Conservation (phyloP, 208 protist genomes). For the Leishmania lainsoni region DNA sequence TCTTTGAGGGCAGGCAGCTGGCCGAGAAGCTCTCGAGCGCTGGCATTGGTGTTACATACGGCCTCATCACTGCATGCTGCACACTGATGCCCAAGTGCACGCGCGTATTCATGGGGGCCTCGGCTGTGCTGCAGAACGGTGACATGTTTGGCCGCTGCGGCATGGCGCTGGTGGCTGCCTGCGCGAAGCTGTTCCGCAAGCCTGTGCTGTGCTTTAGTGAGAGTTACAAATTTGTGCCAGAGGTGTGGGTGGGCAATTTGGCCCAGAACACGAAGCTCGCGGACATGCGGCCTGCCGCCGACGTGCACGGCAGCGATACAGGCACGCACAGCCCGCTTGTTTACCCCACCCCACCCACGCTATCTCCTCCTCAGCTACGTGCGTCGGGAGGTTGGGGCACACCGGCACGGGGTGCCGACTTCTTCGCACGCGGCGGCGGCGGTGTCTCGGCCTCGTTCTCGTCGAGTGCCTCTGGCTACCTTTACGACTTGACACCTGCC, state of each 20-base stretch:
- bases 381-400: conserved; percentile 23
- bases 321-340: conserved; percentile 27
- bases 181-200: conserved; percentile 93
- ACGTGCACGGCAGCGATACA: conserved; percentile 16
- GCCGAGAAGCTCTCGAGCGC: conserved; percentile 68
- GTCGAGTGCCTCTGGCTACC: conserved; percentile 53
- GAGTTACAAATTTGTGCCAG: conserved; percentile 98
- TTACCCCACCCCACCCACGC: conserved; percentile 21
- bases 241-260: conserved; percentile 95
- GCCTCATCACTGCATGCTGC: conserved; percentile 92
- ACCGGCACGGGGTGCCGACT: conserved; percentile 15
- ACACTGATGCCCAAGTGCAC: conserved; percentile 95
- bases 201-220: conserved; percentile 97
- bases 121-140: conserved; percentile 94
- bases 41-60: conserved; percentile 93
- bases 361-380: conserved; percentile 28
- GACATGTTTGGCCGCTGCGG: conserved; percentile 92
- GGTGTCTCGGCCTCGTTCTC: conserved; percentile 18
- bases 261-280: conserved; percentile 94
- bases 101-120: conserved; percentile 95
- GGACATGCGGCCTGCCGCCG: conserved; percentile 42
- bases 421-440: neutral
- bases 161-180: conserved; percentile 93
- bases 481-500: conserved; percentile 84
- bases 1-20: conserved; percentile 88